These are phyloP conservation scores for Pilaira anomala DNA, from an alignment of 192 early-diverging fungal genomes.

Conservation along the genomic window DNA sequence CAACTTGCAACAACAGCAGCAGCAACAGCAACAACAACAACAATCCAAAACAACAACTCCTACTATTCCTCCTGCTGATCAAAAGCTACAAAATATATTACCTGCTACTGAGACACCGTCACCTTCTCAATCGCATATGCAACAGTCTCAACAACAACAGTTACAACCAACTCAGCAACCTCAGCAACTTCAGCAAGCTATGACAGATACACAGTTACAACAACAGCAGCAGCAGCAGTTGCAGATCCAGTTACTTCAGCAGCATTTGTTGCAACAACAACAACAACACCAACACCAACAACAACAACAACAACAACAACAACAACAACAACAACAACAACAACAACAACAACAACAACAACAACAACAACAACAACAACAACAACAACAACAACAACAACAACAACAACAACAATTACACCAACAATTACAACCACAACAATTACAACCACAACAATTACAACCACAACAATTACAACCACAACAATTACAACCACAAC, in stretches of 20 bases:
- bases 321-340: background rate
- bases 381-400: slow-evolving; percentile 23
- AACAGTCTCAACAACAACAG: slow-evolving; percentile 10
- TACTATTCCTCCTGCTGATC: slow-evolving; percentile 18
- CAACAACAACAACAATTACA: background rate
- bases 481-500: background rate
- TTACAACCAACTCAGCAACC: slow-evolving; percentile 11
- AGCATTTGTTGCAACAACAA: slow-evolving; percentile 22
- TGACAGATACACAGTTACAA: too few relatives aligned
- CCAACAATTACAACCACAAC: background rate
- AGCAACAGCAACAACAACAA: slow-evolving; percentile 32
- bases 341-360: background rate
- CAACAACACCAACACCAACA: slow-evolving; percentile 27
- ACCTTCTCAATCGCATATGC: background rate
- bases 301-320: background rate
- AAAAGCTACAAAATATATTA: slow-evolving; percentile 1
- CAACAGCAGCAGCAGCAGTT: slow-evolving; percentile 18
- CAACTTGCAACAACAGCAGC: slow-evolving; percentile 23
- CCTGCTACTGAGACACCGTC: background rate
- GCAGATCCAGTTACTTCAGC: slow-evolving; percentile 17
- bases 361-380: slow-evolving; percentile 2
- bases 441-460: slow-evolving; percentile 30
- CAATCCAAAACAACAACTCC: slow-evolving; percentile 15
- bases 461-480: background rate
- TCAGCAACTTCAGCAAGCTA: too few relatives aligned